Evolutionary conservation across 2,329 filamentous ascomycete genomes (phyloP).

Genomic region (Diplocarpon rosae): DNA sequence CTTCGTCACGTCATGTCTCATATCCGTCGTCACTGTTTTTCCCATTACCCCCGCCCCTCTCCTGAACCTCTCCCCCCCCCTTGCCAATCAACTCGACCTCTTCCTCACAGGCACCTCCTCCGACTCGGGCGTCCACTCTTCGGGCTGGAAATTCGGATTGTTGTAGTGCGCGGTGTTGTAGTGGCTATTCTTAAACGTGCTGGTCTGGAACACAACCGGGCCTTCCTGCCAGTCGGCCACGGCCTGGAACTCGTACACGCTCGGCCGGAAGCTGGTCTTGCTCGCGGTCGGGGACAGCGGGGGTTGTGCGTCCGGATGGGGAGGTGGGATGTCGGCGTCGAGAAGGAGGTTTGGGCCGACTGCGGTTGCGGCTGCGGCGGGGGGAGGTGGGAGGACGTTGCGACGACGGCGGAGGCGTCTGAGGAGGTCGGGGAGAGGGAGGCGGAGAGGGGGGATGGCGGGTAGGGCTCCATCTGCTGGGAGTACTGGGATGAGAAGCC

Average conservation of each 20-base stretch:
- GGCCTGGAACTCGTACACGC: conserved; percentile 26
- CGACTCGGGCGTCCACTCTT: conserved; percentile 34
- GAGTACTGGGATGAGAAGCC: conserved; percentile 19
- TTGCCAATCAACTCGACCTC: conserved; percentile 12
- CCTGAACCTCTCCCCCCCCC: background rate
- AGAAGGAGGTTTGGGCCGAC: conserved; percentile 11
- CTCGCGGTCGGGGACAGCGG: conserved; percentile 13
- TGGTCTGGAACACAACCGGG: conserved; percentile 32
- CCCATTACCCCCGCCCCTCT: conserved; percentile 2
- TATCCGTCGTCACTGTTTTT: background rate
- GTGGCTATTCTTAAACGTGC: conserved; percentile 54
- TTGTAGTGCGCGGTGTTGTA: conserved; percentile 58
- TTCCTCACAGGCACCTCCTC: conserved; percentile 22
- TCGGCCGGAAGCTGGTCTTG: conserved; percentile 23
- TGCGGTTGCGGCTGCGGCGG: conserved; percentile 12
- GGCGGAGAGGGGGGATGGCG: conserved; percentile 19
- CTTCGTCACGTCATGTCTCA: background rate
- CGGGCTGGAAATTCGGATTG: conserved; percentile 50
- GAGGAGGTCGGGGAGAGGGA: conserved; percentile 24
- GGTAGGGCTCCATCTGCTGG: conserved; percentile 18
- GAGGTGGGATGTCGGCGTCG: conserved; percentile 12
- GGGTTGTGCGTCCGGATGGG: conserved; percentile 15
- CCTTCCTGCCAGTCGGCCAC: conserved; percentile 24
- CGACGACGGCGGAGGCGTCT: conserved; percentile 13
- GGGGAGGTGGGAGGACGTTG: conserved; percentile 17